Evolutionary conservation across 148 eudicot genomes (phyloP).

Genomic region (Persicaria tinctoria): DNA sequence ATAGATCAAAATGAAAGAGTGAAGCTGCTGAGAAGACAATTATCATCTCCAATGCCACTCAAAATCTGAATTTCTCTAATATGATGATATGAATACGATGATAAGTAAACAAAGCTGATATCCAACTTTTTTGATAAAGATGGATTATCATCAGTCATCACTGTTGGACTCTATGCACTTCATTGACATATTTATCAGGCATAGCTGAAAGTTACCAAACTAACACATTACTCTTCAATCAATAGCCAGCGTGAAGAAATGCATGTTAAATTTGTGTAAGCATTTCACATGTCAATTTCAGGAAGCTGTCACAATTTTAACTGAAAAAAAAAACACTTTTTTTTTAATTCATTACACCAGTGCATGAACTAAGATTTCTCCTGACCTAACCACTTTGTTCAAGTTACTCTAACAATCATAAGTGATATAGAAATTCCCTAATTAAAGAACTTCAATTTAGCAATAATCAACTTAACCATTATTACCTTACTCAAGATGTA

Average conservation of each 20-base stretch:
- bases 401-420: neutral
- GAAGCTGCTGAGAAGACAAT: neutral
- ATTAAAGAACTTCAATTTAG: conserved; percentile 1
- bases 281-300: too few species aligned
- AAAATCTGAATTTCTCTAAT: neutral
- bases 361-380: neutral
- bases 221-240: neutral
- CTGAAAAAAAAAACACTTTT: neutral
- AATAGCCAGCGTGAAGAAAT: neutral
- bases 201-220: neutral
- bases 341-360: neutral
- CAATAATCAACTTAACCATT: neutral
- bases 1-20: neutral
- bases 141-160: neutral
- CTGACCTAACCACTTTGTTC: neutral
- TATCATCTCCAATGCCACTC: neutral
- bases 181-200: neutral
- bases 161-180: neutral
- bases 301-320: neutral
- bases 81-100: neutral
- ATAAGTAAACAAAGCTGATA: neutral
- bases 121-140: neutral
- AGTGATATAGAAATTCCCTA: neutral
- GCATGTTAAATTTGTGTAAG: too few species aligned
- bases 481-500: conserved; percentile 73